phyloP scores from a whole-genome alignment of 805 yeast genomes.

The Wickerhamomyces sydowiorum region DNA sequence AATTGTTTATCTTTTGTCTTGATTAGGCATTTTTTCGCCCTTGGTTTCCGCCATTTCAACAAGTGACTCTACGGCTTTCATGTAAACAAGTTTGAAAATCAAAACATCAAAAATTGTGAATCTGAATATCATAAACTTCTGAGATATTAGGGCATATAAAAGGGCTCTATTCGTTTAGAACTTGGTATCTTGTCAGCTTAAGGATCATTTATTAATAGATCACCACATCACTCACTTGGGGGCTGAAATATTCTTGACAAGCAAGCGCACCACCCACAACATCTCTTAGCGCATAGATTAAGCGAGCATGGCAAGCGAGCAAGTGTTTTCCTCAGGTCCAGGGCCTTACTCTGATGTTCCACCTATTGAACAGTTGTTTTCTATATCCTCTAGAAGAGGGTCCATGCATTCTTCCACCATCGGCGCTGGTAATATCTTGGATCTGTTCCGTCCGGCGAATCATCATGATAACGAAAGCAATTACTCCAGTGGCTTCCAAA shows the following conservation, averaged over 20 bases:
- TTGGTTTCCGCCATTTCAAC: too few species aligned
- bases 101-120: too few species aligned
- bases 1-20: not conserved
- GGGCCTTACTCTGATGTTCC: slow-evolving; percentile 21
- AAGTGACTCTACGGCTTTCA: too few species aligned
- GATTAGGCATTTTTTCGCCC: too few species aligned
- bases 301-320: slow-evolving; percentile 8
- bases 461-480: slow-evolving; percentile 6
- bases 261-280: not conserved
- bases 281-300: not conserved
- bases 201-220: too few species aligned
- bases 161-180: too few species aligned
- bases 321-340: slow-evolving; percentile 16
- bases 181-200: too few species aligned
- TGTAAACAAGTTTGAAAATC: too few species aligned
- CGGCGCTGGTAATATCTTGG: slow-evolving; percentile 19
- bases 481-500: not conserved
- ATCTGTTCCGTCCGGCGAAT: slow-evolving; percentile 16
- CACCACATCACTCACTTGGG: too few species aligned
- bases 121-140: too few species aligned
- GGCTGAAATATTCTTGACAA: too few species aligned
- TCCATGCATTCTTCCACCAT: slow-evolving; percentile 12
- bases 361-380: slow-evolving; percentile 16
- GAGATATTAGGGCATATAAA: too few species aligned
- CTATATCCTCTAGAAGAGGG: slow-evolving; percentile 13